A percentile compares a stretch with the other conserved stretches of the same genome.
Evolutionary conservation across 2,329 filamentous ascomycete genomes (phyloP).

Genomic region (Trichoderma sp.): DNA sequence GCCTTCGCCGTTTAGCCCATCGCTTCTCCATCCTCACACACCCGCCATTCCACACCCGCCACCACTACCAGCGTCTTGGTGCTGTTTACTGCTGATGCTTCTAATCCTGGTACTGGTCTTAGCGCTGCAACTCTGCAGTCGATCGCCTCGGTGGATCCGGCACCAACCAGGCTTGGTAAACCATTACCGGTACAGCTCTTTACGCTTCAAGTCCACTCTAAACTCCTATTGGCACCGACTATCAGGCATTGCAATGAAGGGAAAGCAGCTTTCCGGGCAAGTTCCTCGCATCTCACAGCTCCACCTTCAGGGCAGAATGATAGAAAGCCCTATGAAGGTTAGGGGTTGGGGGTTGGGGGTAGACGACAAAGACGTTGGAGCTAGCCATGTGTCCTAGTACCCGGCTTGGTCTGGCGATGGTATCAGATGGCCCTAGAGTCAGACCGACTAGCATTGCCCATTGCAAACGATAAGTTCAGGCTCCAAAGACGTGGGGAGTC

Average conservation of each 20-base stretch:
- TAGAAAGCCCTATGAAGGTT: not conserved
- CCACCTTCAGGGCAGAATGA: not conserved
- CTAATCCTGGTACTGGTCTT: not conserved
- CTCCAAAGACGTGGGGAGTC: not conserved
- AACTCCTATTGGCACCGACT: not conserved
- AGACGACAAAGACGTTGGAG: not conserved
- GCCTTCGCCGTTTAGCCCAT: not conserved
- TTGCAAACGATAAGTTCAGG: not conserved
- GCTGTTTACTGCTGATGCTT: slow-evolving; percentile 8
- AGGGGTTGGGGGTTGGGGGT: too few species aligned
- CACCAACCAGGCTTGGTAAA: not conserved
- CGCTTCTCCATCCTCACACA: too few species aligned
- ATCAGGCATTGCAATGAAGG: not conserved
- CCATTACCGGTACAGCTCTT: not conserved
- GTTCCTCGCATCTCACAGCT: not conserved
- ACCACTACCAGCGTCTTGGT: not conserved
- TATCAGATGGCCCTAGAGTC: not conserved
- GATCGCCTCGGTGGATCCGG: not conserved
- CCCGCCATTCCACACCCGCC: not conserved
- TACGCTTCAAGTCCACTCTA: not conserved
- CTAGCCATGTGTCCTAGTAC: not conserved
- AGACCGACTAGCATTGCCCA: not conserved
- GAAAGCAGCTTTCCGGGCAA: too few species aligned
- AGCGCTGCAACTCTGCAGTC: not conserved
- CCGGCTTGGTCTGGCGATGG: not conserved